phyloP scores from a whole-genome alignment of 2,329 filamentous ascomycete genomes.

The Trichoderma arundinaceum region DNA sequence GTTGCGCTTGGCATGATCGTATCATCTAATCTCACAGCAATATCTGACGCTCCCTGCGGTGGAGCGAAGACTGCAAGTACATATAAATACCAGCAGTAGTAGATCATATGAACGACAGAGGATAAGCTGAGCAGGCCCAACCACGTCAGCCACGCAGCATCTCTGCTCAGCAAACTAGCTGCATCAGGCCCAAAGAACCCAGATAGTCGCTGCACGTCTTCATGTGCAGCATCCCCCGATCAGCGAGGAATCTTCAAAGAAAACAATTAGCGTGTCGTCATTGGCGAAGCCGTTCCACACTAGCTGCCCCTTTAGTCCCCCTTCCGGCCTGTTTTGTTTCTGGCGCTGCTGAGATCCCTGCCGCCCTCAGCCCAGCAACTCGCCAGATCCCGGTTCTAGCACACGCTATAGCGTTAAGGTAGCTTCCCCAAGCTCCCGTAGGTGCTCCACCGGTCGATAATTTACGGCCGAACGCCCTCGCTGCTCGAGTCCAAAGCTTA shows the following conservation, averaged over 20 bases:
- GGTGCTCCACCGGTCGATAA: constrained; percentile 16
- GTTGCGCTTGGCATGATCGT: constrained; percentile 19
- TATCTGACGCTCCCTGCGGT: not conserved
- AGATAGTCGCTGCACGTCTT: constrained; percentile 15
- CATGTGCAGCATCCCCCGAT: constrained; percentile 18
- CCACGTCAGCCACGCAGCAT: not conserved
- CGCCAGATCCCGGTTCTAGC: constrained; percentile 22
- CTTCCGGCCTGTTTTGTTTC: constrained; percentile 22
- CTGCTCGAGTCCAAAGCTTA: constrained; percentile 1
- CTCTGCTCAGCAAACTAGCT: not conserved
- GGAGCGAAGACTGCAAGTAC: too few relatives aligned
- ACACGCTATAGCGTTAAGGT: constrained; percentile 15
- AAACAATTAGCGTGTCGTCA: constrained; percentile 21
- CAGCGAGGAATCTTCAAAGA: constrained; percentile 9
- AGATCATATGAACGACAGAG: constrained; percentile 2
- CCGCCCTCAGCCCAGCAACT: constrained; percentile 3
- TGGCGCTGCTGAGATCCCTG: constrained; percentile 21
- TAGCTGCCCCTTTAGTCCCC: constrained; percentile 24
- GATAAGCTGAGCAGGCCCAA: not conserved
- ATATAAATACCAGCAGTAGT: too few relatives aligned
- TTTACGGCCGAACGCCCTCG: not conserved
- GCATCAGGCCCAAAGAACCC: not conserved
- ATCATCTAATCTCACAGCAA: not conserved
- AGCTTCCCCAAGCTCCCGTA: constrained; percentile 27
- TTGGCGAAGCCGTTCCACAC: constrained; percentile 23